phyloP scores from a whole-genome alignment of 2,329 filamentous ascomycete species.

The Cytospora piceicola region DNA sequence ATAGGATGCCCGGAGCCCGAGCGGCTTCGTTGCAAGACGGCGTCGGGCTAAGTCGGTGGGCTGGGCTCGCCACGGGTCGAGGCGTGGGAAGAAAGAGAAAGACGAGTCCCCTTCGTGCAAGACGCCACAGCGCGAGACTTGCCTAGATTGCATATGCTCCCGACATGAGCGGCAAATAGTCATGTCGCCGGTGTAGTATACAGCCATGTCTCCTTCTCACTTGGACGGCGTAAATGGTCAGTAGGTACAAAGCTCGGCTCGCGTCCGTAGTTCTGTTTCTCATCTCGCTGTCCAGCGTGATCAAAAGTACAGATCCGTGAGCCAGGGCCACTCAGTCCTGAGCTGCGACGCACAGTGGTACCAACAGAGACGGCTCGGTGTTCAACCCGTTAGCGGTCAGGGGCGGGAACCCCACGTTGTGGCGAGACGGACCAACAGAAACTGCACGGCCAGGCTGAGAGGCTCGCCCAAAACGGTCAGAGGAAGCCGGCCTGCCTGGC shows the following conservation, averaged over 20 bases:
- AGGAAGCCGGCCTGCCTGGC: not conserved
- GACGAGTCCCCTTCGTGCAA: not conserved
- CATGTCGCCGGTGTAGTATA: not conserved
- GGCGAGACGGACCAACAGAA: not conserved
- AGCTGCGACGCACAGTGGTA: not conserved
- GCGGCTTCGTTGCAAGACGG: not conserved
- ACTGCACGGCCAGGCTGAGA: not conserved
- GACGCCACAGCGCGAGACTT: not conserved
- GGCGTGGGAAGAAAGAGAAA: not conserved
- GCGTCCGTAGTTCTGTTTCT: not conserved
- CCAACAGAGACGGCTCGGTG: not conserved
- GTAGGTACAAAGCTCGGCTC: not conserved
- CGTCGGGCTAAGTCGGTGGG: not conserved
- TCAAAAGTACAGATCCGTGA: too few species aligned
- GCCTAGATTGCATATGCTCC: not conserved
- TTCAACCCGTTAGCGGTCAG: not conserved
- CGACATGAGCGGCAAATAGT: not conserved
- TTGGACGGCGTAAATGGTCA: not conserved
- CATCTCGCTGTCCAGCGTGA: too few species aligned
- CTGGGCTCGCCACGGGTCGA: not conserved
- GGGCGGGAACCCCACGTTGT: not conserved
- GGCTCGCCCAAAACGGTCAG: not conserved
- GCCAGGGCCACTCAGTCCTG: not conserved
- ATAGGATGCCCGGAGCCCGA: not conserved
- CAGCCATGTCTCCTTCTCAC: not conserved